A percentile compares a stretch with the other conserved stretches of the same genome.
These are phyloP conservation scores for Blastocladiella emersonii DNA, from an alignment of 371 early-diverging fungal species.

Conservation along the genomic window DNA sequence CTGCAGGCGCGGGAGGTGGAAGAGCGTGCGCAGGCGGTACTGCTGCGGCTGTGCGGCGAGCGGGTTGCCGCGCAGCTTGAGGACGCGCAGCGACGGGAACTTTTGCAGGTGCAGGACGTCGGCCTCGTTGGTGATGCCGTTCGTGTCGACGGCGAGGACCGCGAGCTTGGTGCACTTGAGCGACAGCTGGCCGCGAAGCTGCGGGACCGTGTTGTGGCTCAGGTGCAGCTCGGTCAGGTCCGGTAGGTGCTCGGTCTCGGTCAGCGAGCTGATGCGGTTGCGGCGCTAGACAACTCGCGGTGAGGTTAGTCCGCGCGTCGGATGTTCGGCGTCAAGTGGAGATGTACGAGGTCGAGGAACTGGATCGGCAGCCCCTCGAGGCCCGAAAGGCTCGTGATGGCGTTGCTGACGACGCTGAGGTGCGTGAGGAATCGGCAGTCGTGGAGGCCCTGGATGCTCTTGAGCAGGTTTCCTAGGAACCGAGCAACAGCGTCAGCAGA, in stretches of 20 bases:
- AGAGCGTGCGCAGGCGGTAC: conserved; percentile 20
- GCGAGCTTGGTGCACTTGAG: too few species aligned
- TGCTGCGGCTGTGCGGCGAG: conserved; percentile 7
- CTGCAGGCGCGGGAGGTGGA: conserved; percentile 20
- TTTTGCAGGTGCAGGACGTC: conserved; percentile 12
- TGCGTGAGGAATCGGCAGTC: conserved; percentile 20
- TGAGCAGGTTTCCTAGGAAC: conserved; percentile 17
- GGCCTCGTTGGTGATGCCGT: conserved; percentile 12
- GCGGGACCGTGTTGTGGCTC: conserved; percentile 7
- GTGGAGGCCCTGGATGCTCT: conserved; percentile 18
- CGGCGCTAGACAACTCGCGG: conserved; percentile 11
- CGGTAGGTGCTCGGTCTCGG: conserved; percentile 16
- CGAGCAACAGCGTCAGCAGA: too few species aligned
- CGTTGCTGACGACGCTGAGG: conserved; percentile 24
- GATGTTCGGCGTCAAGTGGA: background rate
- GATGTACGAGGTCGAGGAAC: conserved; percentile 21
- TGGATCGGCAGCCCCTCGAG: conserved; percentile 22
- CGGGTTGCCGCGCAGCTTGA: conserved; percentile 21
- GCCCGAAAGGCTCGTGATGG: conserved; percentile 19
- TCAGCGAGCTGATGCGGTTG: conserved; percentile 19
- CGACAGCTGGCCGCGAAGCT: too few species aligned
- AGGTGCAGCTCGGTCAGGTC: conserved; percentile 15
- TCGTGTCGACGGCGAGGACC: conserved; percentile 16
- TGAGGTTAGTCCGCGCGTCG: background rate
- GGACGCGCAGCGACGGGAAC: conserved; percentile 17